Evolutionary conservation across 495 filamentous ascomycete species (phyloP).

Genomic region (Aspergillus saccharolyticus): DNA sequence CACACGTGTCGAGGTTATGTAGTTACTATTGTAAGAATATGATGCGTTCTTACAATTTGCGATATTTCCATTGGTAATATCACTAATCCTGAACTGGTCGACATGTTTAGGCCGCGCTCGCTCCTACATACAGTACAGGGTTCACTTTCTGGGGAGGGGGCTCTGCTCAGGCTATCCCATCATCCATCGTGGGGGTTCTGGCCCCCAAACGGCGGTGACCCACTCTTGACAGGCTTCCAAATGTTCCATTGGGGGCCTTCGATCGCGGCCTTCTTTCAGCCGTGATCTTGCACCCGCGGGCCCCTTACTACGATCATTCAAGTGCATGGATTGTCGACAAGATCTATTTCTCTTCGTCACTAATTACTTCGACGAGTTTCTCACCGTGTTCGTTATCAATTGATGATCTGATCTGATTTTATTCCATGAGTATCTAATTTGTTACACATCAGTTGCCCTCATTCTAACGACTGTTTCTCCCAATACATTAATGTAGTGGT

Average conservation of each 20-base stretch:
- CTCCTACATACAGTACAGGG: no score
- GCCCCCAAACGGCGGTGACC: conserved; percentile 21
- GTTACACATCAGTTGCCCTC: no score
- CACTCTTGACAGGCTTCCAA: conserved; percentile 24
- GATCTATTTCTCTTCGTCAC: background rate
- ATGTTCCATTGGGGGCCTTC: conserved; percentile 13
- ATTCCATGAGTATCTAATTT: no score
- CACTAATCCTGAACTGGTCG: no score
- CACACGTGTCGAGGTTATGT: background rate
- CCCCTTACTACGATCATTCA: conserved; percentile 22
- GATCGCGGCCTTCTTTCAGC: conserved; percentile 13
- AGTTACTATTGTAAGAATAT: background rate
- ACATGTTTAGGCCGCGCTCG: no score
- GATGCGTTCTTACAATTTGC: background rate
- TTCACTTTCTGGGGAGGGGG: conserved; percentile 9
- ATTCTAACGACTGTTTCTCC: no score
- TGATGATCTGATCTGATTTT: no score
- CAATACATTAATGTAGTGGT: no score
- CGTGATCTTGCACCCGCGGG: conserved; percentile 26
- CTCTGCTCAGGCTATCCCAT: conserved; percentile 7
- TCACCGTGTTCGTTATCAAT: no score
- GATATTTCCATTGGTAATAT: background rate
- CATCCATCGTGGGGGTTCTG: conserved; percentile 9
- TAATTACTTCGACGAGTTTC: background rate
- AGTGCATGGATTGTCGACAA: background rate